phyloP scores from a whole-genome alignment of 2,329 filamentous ascomycete genomes.

The Myriosclerotinia scirpicola region DNA sequence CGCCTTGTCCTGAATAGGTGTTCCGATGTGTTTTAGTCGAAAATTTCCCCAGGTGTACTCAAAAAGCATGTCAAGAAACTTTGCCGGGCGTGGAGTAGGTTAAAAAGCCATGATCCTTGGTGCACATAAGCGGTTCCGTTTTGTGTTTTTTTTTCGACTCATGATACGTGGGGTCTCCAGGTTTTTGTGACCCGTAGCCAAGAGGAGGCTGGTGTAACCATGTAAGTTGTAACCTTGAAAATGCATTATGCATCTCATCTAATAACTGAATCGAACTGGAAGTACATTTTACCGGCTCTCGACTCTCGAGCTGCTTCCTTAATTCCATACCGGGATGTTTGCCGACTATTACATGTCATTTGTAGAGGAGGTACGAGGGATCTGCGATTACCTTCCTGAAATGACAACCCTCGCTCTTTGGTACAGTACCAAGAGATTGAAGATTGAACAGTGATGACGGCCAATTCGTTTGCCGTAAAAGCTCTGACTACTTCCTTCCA shows the following conservation, averaged over 20 bases:
- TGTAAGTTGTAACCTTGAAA: neutral
- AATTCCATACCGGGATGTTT: neutral
- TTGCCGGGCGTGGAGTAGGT: neutral
- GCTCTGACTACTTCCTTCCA: neutral
- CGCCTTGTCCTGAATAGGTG: neutral
- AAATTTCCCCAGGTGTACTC: neutral
- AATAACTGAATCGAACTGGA: neutral
- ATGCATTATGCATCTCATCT: neutral
- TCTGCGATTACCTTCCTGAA: slow-evolving; percentile 15
- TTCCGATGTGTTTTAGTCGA: neutral
- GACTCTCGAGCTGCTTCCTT: neutral
- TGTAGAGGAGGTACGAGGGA: slow-evolving; percentile 2
- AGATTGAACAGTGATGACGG: neutral
- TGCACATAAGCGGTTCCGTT: neutral
- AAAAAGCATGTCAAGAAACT: neutral
- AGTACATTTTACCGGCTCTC: neutral
- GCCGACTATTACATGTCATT: neutral
- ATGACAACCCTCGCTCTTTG: neutral
- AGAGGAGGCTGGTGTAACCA: neutral
- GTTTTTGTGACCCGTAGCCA: neutral
- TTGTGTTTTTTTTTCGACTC: neutral
- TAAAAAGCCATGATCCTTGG: neutral
- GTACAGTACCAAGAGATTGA: neutral
- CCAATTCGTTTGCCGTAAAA: neutral
- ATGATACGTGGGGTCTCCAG: neutral